These are phyloP conservation scores for Ceratobasidium sp. DNA, from an alignment of 1,284 basidiomycete species.

Conservation along the genomic window DNA sequence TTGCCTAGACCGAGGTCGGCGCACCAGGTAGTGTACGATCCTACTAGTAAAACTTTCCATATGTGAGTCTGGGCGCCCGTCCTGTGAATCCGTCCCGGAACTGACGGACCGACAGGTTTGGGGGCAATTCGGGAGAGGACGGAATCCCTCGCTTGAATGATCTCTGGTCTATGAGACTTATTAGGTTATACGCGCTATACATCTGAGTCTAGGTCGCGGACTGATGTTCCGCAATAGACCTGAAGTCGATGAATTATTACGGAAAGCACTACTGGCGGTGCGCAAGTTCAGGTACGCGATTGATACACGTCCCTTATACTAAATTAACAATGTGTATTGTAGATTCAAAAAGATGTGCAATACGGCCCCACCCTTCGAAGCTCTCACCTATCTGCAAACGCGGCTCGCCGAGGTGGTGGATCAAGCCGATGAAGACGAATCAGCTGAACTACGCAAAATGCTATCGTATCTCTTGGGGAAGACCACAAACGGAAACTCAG, in stretches of 20 bases:
- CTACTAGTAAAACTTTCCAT: conserved; percentile 38
- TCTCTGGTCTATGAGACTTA: conserved; percentile 78
- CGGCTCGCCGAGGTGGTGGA: conserved; percentile 78
- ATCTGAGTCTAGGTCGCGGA: not conserved
- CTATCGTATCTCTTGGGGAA: conserved; percentile 69
- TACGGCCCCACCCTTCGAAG: conserved; percentile 71
- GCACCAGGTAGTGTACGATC: conserved; percentile 77
- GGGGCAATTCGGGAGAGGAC: conserved; percentile 46
- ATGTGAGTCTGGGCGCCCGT: conserved; percentile 8
- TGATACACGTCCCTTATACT: not conserved
- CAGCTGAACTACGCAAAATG: conserved; percentile 73
- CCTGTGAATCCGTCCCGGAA: conserved; percentile 63
- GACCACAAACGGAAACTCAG: conserved; percentile 29
- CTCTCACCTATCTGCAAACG: conserved; percentile 76
- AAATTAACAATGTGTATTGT: not conserved
- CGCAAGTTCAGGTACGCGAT: conserved; percentile 43
- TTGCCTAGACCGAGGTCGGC: conserved; percentile 72
- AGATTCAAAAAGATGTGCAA: conserved; percentile 86
- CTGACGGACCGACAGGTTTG: conserved; percentile 36
- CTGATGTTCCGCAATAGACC: conserved; percentile 28
- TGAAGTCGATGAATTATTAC: conserved; percentile 42
- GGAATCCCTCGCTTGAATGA: conserved; percentile 68
- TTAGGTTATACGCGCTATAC: conserved; percentile 56
- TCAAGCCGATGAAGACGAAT: conserved; percentile 72
- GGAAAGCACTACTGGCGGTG: conserved; percentile 41